Base-by-base conservation (phyloP, 2,329 filamentous ascomycete species). In the Aureobasidium pullulans region DNA sequence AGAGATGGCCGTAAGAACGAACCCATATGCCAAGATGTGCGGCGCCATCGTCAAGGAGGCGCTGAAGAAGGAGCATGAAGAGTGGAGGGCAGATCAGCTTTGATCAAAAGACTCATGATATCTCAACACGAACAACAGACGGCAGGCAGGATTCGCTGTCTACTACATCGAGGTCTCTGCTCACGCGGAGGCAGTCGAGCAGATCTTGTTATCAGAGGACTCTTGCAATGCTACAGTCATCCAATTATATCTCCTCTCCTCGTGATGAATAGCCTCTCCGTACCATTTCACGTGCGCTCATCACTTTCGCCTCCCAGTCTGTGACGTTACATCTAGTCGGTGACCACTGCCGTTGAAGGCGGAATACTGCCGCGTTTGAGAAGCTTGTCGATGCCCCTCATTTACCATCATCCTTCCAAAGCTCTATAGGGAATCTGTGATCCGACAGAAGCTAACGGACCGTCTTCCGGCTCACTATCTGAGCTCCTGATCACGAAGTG, bases 11-110 rank as follows among this genome's bases (percentile, higher is more conserved):
- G 81, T 84, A 15, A 75, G 79, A 69, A 84, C 81, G 49, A 85
- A 85, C 72, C 82, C 82, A 32, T 83, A 84, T 71, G 81, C 81
- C 34, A 84, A 83, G 71, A 78, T 84, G 73, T 84, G 82, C 69
- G 82, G 82, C 4, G 80, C 76, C 1, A 84, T 85, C 68, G 82
- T 85, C 10, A 80, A 79, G 71, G 80, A 84, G 70, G 82, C 82
- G 13, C 72, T 84, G 72, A 76, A 70, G 65, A 80, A 81, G 68
- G 82, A 84, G 70, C 72, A 77, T 57, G 73, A 70, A 42, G 69
- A 71, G 47, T 57, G 53, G 53, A 57, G 31, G n/a, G 42, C 53
- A 15, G 10, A n/a, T 13, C 53, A 57, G 31, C 31, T 39, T 36
- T 57, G 31, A 36, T 57, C 23, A 23, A 23, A 23, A 36, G 34